phyloP scores from a whole-genome alignment of 2,329 filamentous ascomycete genomes.

The Tricladium varicosporioides region DNA sequence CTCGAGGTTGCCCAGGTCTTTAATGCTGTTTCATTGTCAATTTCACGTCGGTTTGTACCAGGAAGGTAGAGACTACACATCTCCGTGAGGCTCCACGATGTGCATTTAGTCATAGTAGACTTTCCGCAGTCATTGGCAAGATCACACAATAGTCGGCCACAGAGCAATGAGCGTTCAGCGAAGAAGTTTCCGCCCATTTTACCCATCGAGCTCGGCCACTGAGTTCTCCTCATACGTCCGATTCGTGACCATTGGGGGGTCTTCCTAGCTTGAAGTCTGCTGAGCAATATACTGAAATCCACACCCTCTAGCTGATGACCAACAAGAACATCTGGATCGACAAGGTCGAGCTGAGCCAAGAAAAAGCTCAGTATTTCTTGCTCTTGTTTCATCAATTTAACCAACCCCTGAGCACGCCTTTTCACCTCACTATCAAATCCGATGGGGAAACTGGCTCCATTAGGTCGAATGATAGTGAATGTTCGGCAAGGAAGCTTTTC shows the following conservation, averaged over 20 bases:
- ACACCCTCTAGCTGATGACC: constrained; percentile 97
- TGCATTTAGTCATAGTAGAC: constrained; percentile 94
- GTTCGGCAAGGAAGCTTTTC: constrained; percentile 87
- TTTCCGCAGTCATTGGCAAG: constrained; percentile 95
- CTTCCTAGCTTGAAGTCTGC: constrained; percentile 83
- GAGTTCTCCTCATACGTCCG: constrained; percentile 75
- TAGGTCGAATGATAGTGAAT: constrained; percentile 87
- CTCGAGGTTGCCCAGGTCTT: constrained; percentile 83
- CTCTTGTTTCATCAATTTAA: constrained; percentile 82
- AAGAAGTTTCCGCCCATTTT: constrained; percentile 89
- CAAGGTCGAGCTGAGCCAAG: constrained; percentile 79
- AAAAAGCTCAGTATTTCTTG: constrained; percentile 84
- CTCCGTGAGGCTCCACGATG: constrained; percentile 96
- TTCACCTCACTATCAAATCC: constrained; percentile 79
- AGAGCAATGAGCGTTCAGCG: constrained; percentile 83
- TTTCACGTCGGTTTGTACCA: constrained; percentile 63
- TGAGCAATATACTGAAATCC: constrained; percentile 88
- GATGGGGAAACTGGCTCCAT: constrained; percentile 72
- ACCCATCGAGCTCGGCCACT: constrained; percentile 86
- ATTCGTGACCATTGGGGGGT: constrained; percentile 94
- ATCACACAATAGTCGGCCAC: constrained; percentile 89
- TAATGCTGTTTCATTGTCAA: constrained; percentile 85
- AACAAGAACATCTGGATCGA: constrained; percentile 90
- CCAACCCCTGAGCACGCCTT: constrained; percentile 69
- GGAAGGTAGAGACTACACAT: constrained; percentile 92